phyloP scores from a whole-genome alignment of 306 rosid species.

The Acmispon strigosus region DNA sequence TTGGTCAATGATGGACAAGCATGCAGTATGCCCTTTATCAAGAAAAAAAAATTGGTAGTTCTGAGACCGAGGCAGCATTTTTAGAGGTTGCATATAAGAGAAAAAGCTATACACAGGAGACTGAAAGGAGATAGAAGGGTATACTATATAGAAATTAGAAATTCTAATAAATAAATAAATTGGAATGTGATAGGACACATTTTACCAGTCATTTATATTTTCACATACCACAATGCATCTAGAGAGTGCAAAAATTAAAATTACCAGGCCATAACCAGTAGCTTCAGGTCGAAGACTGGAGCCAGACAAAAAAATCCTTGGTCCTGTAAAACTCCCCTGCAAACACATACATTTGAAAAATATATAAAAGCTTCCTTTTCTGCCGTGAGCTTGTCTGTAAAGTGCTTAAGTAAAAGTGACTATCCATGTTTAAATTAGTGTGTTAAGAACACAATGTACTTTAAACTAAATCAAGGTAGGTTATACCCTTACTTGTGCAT shows the following conservation, averaged over 20 bases:
- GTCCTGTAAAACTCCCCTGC: slow-evolving; percentile 95
- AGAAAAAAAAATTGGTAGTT: background rate
- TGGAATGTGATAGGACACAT: too few species aligned
- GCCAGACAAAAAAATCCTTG: slow-evolving; percentile 95
- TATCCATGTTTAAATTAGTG: background rate
- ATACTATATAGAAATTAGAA: background rate
- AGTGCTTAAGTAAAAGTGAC: background rate
- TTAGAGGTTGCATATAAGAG: background rate
- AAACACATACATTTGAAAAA: slow-evolving; percentile 38
- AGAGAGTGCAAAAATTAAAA: slow-evolving; percentile 16
- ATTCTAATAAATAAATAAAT: background rate
- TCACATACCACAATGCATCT: background rate
- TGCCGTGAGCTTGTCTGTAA: background rate
- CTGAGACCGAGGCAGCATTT: background rate
- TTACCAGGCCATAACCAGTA: slow-evolving; percentile 89
- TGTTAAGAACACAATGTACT: background rate
- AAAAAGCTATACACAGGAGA: background rate
- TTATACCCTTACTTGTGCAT: too few species aligned
- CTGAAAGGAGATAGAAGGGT: background rate
- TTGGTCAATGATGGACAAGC: background rate
- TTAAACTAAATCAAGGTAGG: too few species aligned
- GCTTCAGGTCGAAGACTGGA: slow-evolving; percentile 93
- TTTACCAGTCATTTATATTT: background rate
- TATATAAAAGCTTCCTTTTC: slow-evolving; percentile 15
- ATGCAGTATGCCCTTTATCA: background rate